Conservation (phyloP, 768 basidiomycete species). For the Grammothele lineata region DNA sequence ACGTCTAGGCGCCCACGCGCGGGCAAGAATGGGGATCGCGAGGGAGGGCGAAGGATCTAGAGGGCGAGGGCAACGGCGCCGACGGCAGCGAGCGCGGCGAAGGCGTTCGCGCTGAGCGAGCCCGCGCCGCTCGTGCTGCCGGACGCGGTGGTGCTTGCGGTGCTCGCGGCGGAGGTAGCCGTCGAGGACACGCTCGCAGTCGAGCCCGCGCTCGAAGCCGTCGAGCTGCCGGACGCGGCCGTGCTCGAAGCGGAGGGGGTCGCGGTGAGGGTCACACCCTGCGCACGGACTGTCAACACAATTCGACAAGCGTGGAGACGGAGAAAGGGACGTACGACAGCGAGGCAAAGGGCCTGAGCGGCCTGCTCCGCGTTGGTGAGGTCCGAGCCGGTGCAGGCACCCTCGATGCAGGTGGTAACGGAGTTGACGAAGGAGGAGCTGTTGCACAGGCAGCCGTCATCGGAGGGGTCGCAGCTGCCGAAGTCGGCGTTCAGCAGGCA, state of each 20-base stretch:
- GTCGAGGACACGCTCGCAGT: constrained; percentile 1
- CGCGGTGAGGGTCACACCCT: constrained; percentile 52
- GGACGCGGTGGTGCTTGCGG: constrained; percentile 11
- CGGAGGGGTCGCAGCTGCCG: constrained; percentile 42
- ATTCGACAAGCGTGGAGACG: too few species aligned
- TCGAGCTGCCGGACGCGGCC: constrained; percentile 9
- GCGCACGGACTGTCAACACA: background rate
- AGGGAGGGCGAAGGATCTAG: constrained; percentile 21
- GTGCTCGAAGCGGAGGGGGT: constrained; percentile 23
- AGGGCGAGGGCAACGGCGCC: constrained; percentile 43
- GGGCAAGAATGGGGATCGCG: background rate
- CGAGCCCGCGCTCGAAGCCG: background rate
- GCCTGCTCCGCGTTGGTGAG: constrained; percentile 21
- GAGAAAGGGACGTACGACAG: constrained; percentile 21
- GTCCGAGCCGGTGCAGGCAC: constrained; percentile 22
- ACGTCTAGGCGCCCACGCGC: background rate
- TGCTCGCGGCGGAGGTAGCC: constrained; percentile 6
- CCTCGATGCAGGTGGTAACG: constrained; percentile 26
- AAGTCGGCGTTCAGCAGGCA: constrained; percentile 46
- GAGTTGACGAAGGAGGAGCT: constrained; percentile 22
- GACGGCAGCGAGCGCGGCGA: constrained; percentile 40
- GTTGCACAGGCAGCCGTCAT: constrained; percentile 46
- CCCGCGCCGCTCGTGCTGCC: constrained; percentile 20
- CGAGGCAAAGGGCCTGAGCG: constrained; percentile 22
- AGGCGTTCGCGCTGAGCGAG: constrained; percentile 30